These are phyloP conservation scores for Aquilaria malaccensis DNA, from an alignment of 345 rosid species.

Conservation along the genomic window DNA sequence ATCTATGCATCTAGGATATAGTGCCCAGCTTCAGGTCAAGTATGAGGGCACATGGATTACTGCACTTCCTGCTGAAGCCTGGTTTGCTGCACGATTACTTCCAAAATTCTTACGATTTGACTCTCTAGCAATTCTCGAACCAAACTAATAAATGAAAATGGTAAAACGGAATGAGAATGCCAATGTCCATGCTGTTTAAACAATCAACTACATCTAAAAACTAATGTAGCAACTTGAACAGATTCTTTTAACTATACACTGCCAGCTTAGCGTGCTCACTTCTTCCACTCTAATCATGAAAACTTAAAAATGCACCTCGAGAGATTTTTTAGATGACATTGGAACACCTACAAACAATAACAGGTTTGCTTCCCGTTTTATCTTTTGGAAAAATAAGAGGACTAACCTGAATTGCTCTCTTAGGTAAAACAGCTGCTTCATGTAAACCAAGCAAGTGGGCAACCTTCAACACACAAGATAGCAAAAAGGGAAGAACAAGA, in stretches of 20 bases:
- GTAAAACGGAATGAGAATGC: background rate
- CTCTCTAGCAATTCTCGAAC: constrained; percentile 92
- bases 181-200: too few species aligned
- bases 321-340: too few species aligned
- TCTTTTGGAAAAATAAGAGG: background rate
- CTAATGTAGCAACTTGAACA: too few species aligned
- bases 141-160: constrained; percentile 42
- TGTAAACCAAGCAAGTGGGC: constrained; percentile 71
- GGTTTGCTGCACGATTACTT: constrained; percentile 93
- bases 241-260: too few species aligned
- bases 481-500: background rate
- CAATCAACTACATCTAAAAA: too few species aligned
- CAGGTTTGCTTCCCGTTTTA: too few species aligned
- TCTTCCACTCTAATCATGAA: too few species aligned
- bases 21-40: constrained; percentile 1
- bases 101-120: constrained; percentile 85
- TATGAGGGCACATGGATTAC: constrained; percentile 27
- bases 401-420: constrained; percentile 91
- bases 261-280: too few species aligned
- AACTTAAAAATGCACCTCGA: too few species aligned
- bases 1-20: background rate
- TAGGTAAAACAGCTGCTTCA: constrained; percentile 71
- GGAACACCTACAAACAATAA: too few species aligned
- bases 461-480: constrained; percentile 37
- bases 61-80: constrained; percentile 83